Base-by-base conservation (phyloP, 192 early-diverging fungal genomes). In the Coemansia sp. region DNA sequence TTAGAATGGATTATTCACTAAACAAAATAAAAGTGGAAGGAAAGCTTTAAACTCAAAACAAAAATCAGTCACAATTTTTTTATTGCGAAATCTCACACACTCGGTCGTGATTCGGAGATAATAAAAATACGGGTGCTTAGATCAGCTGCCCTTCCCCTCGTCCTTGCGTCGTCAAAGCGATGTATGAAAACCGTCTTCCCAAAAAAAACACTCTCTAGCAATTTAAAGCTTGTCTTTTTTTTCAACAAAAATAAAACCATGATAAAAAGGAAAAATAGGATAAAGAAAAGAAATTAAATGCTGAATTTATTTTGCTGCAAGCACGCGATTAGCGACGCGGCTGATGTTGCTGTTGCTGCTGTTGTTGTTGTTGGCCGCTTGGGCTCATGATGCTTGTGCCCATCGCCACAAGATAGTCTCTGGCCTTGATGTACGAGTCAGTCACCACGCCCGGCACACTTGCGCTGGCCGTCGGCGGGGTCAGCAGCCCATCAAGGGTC, bases 401-500 rank as follows among this genome's bases (percentile, higher is more conserved):
- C 67, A 81, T 69, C 38, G 63, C 61, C 42, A 62, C 34, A 52
- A 81, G 62, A 36, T 67, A 55, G 56, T 81, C 78, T 38, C 78
- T 69, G 7, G 28, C 64, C 25, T 67, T 67, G 31, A 81, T 64
- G 49, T 81, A 81, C 60, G 56, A 42, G 57, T 81, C 73, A 2
- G 78, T 50, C 4, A 81, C 73, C 2, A 67, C 63, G 55, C 60
- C 69, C 12, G 73, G 78, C 33, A 75, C 67, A 18, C 25, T 63
- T 7, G 72, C 25, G 51, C 38, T 56, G 2, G 66, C 72, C 0
- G 62, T 42, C 0, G 71, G 78, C 67, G 78, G 73, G 22, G 64
- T 60, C 28, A 81, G 69, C 57, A 49, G 1, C 7, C 40, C 32
- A 36, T 81, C 78, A 28, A 75, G 25, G 28, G 56, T 59, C 7